Percentiles rank a stretch among this genome's conserved stretches.
These are phyloP conservation scores for Dillenia turbinata DNA, from an alignment of 164 flowering plant species.

Conservation along the genomic window DNA sequence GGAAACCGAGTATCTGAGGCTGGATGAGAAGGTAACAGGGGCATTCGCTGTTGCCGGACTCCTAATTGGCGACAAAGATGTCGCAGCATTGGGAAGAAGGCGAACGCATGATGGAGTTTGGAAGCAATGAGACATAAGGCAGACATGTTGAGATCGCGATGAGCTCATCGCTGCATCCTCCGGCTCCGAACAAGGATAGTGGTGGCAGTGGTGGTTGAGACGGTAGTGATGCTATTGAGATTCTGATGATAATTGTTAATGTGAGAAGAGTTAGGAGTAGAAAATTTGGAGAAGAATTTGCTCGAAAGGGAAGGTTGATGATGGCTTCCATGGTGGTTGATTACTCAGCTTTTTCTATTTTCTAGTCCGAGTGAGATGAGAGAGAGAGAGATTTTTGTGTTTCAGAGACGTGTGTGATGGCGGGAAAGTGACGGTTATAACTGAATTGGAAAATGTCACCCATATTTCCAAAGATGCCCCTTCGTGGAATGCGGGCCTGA, in stretches of 20 bases:
- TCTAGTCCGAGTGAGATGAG: too few species aligned
- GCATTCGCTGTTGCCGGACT: slow-evolving; percentile 21
- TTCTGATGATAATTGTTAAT: background rate
- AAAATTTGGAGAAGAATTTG: background rate
- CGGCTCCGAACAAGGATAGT: slow-evolving; percentile 2
- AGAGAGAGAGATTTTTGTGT: too few species aligned
- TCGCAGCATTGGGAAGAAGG: slow-evolving; percentile 36
- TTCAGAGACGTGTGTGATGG: too few species aligned
- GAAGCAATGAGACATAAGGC: slow-evolving; percentile 37
- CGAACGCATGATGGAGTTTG: slow-evolving; percentile 31
- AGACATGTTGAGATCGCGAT: slow-evolving; percentile 43
- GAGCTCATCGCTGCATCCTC: slow-evolving; percentile 27
- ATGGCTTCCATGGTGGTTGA: too few species aligned
- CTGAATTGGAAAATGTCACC: too few species aligned
- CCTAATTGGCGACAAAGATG: slow-evolving; percentile 17
- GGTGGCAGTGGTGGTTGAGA: background rate
- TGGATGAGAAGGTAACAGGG: slow-evolving; percentile 41
- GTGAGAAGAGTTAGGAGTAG: background rate
- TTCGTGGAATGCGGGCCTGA: too few species aligned
- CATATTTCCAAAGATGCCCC: too few species aligned
- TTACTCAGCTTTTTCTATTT: too few species aligned
- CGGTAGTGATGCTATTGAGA: background rate
- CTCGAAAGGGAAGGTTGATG: too few species aligned
- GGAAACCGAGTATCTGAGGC: slow-evolving; percentile 42
- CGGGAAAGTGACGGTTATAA: too few species aligned